Evolutionary conservation across 2,329 filamentous ascomycete species (phyloP).

Genomic region (Celoporthe dispersa): DNA sequence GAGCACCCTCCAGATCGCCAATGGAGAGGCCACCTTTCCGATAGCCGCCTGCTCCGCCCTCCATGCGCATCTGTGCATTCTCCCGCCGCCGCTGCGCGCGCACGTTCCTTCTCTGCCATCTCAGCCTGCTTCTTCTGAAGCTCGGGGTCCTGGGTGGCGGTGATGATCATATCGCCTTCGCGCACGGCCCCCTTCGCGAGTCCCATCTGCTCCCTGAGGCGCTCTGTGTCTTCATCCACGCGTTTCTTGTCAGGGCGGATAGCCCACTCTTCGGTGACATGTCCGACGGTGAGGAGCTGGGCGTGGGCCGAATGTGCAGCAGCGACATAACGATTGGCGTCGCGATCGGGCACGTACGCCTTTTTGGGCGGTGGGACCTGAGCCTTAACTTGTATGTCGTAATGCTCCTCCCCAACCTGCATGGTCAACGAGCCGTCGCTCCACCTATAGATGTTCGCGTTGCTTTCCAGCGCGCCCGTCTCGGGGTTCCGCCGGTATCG

Average conservation of each 20-base stretch:
- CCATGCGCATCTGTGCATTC: constrained; percentile 67
- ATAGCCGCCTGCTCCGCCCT: constrained; percentile 57
- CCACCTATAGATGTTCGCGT: constrained; percentile 76
- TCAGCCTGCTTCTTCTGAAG: constrained; percentile 75
- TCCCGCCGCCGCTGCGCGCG: constrained; percentile 69
- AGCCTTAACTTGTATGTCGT: constrained; percentile 72
- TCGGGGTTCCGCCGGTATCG: constrained; percentile 71
- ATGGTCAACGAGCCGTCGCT: constrained; percentile 79
- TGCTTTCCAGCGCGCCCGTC: constrained; percentile 72
- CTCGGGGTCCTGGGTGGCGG: constrained; percentile 74
- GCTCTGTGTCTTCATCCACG: constrained; percentile 58
- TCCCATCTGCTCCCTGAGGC: constrained; percentile 69
- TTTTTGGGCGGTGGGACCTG: constrained; percentile 66
- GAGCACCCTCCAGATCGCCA: constrained; percentile 69
- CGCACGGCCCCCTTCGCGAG: constrained; percentile 54
- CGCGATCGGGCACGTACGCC: constrained; percentile 68
- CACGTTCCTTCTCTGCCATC: constrained; percentile 73
- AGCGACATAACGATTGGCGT: constrained; percentile 77
- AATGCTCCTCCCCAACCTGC: constrained; percentile 76
- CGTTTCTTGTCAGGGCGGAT: constrained; percentile 61
- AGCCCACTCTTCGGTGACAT: constrained; percentile 73
- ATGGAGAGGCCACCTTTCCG: constrained; percentile 62
- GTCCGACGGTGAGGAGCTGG: constrained; percentile 73
- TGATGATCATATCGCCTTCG: constrained; percentile 67
- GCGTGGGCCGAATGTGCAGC: constrained; percentile 71